Evolutionary conservation across 2,329 filamentous ascomycete genomes (phyloP), one percentile per base, ranked within the genome.

Genomic region (Cladorrhinum sp.): DNA sequence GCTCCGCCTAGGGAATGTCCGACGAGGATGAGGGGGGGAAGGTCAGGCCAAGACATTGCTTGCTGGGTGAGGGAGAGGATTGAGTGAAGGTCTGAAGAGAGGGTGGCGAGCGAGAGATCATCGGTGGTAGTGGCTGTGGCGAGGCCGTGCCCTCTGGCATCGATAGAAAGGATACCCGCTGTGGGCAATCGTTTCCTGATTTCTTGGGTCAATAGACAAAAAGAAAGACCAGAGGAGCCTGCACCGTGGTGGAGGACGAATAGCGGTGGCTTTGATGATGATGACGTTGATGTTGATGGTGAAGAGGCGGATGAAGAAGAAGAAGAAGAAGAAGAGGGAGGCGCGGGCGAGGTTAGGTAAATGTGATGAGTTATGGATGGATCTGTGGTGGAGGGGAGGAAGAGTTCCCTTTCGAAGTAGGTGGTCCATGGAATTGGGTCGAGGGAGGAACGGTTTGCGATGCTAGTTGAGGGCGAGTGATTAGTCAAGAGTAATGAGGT

Each of bases 201-300:
- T 72, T 96, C 90, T 50, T 85, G 82, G 2, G 88, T 86, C 63
- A 96, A 86, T 3, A 91, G 81, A 4, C 93, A 93, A 75, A 98
- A 99, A 2, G 92, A 96, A 61, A 98, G 83, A 6, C 90, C 96
- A 0, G 93, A 96, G 3, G 93, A 96, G 16, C 95, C 95, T 46
- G 91, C 95, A 42, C 95, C 95, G 76, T 99, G 95, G 72, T 99
- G 95, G 76, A 90, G 91, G 62, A 98, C 89, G 74, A 99, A 93
- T 4, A 99, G 80, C 0, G 94, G 92, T 0, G 89, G 91, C 3
- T 63, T 83, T 28, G 26, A 28, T 4, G n/a, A n/a, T n/a, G n/a
- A n/a, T n/a, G n/a, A n/a, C n/a, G n/a, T n/a, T n/a, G n/a, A n/a
- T n/a, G n/a, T n/a, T n/a, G n/a, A n/a, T n/a, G n/a, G n/a, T n/a